Percentiles rank a stretch among this genome's conserved stretches.
phyloP scores from a whole-genome alignment of 202 grass and related monocot genomes.

The Carex arenaria region DNA sequence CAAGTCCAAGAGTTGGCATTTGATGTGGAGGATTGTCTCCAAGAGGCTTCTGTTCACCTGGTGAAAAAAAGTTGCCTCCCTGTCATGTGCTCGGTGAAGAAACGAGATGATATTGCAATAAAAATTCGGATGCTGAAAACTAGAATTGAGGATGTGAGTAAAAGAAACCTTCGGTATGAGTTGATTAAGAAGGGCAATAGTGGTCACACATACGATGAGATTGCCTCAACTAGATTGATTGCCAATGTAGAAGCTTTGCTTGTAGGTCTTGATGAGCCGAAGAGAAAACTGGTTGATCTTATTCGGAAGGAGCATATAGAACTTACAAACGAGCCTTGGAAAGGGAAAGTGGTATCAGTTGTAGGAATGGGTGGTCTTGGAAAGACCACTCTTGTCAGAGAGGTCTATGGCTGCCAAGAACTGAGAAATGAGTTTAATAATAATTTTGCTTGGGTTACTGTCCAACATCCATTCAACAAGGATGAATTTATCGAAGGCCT shows the following conservation, averaged over 20 bases:
- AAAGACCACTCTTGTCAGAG: slow-evolving; percentile 24
- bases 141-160: slow-evolving; percentile 13
- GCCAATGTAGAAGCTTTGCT: not conserved
- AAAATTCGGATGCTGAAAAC: no score
- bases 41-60: not conserved
- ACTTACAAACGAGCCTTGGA: no score
- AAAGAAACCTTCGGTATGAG: slow-evolving; percentile 22
- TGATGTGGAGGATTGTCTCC: slow-evolving; percentile 32
- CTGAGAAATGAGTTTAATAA: slow-evolving; percentile 23
- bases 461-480: slow-evolving; percentile 25
- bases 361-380: slow-evolving; percentile 31
- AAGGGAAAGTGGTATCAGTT: slow-evolving; percentile 13
- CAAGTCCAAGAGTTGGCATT: slow-evolving; percentile 28
- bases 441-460: slow-evolving; percentile 27
- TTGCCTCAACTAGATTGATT: not conserved
- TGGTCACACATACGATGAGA: no score
- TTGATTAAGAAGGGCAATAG: not conserved
- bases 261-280: not conserved
- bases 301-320: not conserved
- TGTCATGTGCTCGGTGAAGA: not conserved
- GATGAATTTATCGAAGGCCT: not conserved
- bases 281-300: not conserved
- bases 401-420: slow-evolving; percentile 7
- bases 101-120: no score
- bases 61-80: not conserved